phyloP scores from a whole-genome alignment of 345 rosid species.

The Salix viminalis region DNA sequence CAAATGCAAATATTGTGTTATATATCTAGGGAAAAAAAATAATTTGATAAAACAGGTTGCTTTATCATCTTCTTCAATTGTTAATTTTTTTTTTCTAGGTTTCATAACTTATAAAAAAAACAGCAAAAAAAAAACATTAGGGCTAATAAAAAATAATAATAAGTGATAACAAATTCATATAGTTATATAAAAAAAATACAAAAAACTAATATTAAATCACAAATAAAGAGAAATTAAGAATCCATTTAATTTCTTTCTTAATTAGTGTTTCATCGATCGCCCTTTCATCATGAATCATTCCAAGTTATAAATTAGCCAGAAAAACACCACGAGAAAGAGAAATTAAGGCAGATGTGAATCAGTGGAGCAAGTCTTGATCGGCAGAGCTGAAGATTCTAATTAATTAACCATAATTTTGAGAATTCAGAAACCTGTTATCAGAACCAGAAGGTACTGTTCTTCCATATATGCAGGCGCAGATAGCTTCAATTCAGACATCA shows the following conservation, averaged over 20 bases:
- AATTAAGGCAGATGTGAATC: neutral
- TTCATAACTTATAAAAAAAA: no score
- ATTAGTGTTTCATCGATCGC: neutral
- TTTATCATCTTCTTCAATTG: no score
- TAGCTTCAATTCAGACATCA: neutral
- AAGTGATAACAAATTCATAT: no score
- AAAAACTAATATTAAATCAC: no score
- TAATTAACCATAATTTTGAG: neutral
- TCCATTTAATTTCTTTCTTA: neutral
- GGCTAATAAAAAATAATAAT: no score
- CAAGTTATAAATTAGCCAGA: neutral
- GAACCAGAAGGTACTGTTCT: neutral
- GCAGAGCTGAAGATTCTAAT: neutral
- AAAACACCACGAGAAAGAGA: neutral
- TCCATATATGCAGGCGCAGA: neutral
- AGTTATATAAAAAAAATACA: no score
- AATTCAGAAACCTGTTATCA: neutral
- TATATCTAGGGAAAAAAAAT: no score
- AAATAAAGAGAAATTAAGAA: neutral
- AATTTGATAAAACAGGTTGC: no score
- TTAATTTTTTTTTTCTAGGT: no score
- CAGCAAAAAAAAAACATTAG: no score
- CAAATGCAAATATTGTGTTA: no score
- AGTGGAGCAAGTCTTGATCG: neutral
- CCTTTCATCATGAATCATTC: neutral